Conservation (phyloP, 2,329 filamentous ascomycete genomes). For the Achaetomium macrosporum region DNA sequence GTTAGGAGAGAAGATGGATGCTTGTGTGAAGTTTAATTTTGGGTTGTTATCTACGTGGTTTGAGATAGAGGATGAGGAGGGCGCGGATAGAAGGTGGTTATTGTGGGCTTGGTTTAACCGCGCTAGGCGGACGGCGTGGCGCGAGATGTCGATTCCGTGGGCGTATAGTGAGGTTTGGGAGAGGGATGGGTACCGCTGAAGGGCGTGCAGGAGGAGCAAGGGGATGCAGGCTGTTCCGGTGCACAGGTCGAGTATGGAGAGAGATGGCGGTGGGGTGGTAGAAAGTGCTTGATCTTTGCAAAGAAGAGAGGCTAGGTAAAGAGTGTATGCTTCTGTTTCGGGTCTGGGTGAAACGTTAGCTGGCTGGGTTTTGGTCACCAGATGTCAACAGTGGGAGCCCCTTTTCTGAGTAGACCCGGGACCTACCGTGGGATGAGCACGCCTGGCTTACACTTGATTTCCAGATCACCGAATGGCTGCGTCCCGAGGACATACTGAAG, state of each 20-base stretch:
- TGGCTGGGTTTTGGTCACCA: not conserved
- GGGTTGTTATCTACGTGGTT: not conserved
- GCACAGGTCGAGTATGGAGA: slow-evolving; percentile 77
- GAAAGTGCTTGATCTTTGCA: slow-evolving; percentile 6
- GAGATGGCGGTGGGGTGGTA: not conserved
- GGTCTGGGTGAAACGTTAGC: slow-evolving; percentile 34
- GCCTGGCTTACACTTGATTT: slow-evolving; percentile 68
- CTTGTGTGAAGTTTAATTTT: slow-evolving; percentile 12
- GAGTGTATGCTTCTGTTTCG: slow-evolving; percentile 66
- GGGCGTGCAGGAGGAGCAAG: slow-evolving; percentile 58
- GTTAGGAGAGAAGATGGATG: slow-evolving; percentile 21
- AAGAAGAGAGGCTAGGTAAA: slow-evolving; percentile 47
- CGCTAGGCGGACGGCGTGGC: slow-evolving; percentile 59
- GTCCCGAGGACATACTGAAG: slow-evolving; percentile 85
- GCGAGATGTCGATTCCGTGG: slow-evolving; percentile 70
- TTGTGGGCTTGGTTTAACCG: slow-evolving; percentile 56
- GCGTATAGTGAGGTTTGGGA: slow-evolving; percentile 31
- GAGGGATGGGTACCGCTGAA: slow-evolving; percentile 41
- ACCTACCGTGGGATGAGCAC: slow-evolving; percentile 76
- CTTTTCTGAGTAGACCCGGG: not conserved
- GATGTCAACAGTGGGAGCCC: not conserved
- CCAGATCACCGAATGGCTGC: slow-evolving; percentile 79
- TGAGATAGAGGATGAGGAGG: slow-evolving; percentile 20
- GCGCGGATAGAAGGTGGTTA: slow-evolving; percentile 24
- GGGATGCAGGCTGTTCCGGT: slow-evolving; percentile 89